A percentile compares a stretch with the other conserved stretches of the same genome.
Conservation (phyloP, 2,329 filamentous ascomycete genomes). For the Fusarium globosum region DNA sequence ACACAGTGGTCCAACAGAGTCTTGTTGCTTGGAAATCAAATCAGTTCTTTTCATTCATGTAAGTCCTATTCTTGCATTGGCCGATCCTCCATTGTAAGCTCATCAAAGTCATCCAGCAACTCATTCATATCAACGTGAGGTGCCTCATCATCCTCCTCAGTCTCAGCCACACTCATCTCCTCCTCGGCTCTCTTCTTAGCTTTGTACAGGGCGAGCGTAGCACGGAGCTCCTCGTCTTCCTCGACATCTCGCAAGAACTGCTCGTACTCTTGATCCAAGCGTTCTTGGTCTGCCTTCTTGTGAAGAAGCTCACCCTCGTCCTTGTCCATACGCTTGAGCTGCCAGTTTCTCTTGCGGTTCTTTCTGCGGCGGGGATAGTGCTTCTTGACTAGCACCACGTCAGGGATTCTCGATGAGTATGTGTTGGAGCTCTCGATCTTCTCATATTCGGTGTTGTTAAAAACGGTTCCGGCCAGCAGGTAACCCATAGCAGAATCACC, state of each 20-base stretch:
- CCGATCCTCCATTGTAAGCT: conserved; percentile 63
- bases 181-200: conserved; percentile 63
- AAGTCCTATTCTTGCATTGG: conserved; percentile 50
- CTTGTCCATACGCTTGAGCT: conserved; percentile 90
- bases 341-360: conserved; percentile 85
- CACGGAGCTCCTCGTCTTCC: conserved; percentile 88
- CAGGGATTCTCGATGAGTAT: conserved; percentile 83
- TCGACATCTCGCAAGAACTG: conserved; percentile 97
- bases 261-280: conserved; percentile 94
- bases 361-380: conserved; percentile 89
- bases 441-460: conserved; percentile 89
- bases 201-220: conserved; percentile 89
- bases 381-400: conserved; percentile 97
- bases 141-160: conserved; percentile 71
- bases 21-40: conserved; percentile 14
- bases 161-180: conserved; percentile 76
- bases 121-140: conserved; percentile 83
- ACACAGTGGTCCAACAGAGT: neutral
- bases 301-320: conserved; percentile 90
- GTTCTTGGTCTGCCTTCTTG: conserved; percentile 87
- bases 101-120: conserved; percentile 92
- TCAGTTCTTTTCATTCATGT: conserved; percentile 41
- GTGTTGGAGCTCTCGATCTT: conserved; percentile 81
- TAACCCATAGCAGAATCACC: conserved; percentile 98
- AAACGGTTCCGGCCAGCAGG: conserved; percentile 87